phyloP scores from a whole-genome alignment of 2,329 filamentous ascomycete species.

The Raffaelea ambrosiae region DNA sequence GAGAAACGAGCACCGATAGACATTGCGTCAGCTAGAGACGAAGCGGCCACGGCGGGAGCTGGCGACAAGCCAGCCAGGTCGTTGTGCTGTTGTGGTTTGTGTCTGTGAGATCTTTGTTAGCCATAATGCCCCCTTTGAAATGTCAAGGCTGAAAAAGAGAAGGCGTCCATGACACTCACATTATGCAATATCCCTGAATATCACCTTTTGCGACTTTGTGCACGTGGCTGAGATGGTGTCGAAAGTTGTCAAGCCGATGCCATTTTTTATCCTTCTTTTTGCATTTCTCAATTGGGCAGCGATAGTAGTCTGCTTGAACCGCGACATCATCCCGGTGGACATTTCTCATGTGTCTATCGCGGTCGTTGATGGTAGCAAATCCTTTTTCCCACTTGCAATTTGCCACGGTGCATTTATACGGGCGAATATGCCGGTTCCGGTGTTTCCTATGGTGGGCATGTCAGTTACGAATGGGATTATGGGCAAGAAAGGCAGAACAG shows the following conservation, averaged over 20 bases:
- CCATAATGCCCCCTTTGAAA: no score
- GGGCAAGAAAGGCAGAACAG: neutral
- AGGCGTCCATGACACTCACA: no score
- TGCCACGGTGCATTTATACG: slow-evolving; percentile 49
- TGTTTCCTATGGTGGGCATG: slow-evolving; percentile 57
- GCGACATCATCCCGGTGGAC: slow-evolving; percentile 44
- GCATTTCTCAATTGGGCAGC: slow-evolving; percentile 51
- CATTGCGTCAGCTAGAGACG: no score
- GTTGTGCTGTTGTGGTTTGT: no score
- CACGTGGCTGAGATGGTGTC: slow-evolving; percentile 63
- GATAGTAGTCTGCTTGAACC: slow-evolving; percentile 42
- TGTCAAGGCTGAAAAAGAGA: no score
- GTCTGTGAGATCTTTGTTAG: no score
- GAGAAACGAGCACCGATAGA: no score
- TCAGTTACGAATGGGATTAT: no score
- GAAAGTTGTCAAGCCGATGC: slow-evolving; percentile 82
- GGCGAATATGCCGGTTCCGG: slow-evolving; percentile 58
- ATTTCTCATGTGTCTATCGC: slow-evolving; percentile 68
- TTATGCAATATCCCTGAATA: no score
- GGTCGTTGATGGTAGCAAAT: slow-evolving; percentile 74
- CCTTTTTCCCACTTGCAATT: slow-evolving; percentile 54
- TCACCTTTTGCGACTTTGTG: slow-evolving; percentile 31
- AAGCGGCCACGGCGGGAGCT: no score
- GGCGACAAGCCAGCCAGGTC: no score
- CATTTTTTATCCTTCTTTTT: slow-evolving; percentile 58